Evolutionary conservation across 768 basidiomycete species (phyloP).

Genomic region (Russula earlei): DNA sequence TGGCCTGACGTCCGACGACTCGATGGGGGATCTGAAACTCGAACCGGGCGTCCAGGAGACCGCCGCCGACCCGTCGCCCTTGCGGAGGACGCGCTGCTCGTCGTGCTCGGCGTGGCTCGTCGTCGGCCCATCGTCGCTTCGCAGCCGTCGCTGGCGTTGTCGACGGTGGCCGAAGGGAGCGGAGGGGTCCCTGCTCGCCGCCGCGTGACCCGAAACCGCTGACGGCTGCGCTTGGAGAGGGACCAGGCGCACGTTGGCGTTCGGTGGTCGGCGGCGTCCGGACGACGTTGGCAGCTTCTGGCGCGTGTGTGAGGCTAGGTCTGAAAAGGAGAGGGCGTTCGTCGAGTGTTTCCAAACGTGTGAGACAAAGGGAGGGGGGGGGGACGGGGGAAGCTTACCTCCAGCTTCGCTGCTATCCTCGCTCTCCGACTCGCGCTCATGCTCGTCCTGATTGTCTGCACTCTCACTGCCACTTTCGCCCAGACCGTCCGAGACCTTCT

Average conservation of each 20-base stretch:
- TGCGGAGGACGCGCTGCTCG: constrained; percentile 20
- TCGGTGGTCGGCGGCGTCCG: constrained; percentile 31
- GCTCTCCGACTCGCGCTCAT: constrained; percentile 16
- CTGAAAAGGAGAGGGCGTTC: background rate
- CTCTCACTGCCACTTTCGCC: constrained; percentile 24
- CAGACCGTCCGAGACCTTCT: constrained; percentile 41
- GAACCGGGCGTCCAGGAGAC: constrained; percentile 79
- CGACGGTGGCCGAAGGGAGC: constrained; percentile 69
- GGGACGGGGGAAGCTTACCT: constrained; percentile 21
- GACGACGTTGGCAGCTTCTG: background rate
- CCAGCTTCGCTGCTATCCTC: constrained; percentile 41
- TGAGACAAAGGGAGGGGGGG: background rate
- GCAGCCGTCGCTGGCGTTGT: constrained; percentile 7
- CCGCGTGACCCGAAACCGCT: constrained; percentile 24
- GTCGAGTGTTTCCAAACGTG: background rate
- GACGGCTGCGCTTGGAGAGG: constrained; percentile 45
- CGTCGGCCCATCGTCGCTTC: too few species aligned
- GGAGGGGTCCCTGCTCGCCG: constrained; percentile 44
- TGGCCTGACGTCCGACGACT: background rate
- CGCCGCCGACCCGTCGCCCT: constrained; percentile 65
- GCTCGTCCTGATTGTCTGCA: background rate
- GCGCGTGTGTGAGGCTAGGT: background rate
- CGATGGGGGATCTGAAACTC: constrained; percentile 18
- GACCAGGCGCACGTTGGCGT: constrained; percentile 51
- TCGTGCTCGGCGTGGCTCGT: background rate